Conservation (phyloP, 2,329 filamentous ascomycete species). For the Cordyceps militaris region DNA sequence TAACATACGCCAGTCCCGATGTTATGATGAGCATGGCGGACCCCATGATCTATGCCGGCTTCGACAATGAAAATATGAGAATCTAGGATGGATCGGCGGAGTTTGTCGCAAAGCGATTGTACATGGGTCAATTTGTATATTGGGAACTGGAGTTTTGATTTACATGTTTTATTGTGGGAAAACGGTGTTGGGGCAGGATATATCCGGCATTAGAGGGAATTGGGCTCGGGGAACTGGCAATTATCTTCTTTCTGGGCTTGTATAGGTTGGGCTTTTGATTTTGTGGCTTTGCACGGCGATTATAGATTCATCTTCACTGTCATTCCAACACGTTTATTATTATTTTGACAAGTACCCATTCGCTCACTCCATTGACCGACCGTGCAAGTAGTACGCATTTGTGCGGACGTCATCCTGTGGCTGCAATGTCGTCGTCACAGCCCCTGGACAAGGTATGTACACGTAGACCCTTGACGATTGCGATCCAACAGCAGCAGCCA, state of each 20-base stretch:
- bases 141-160: not conserved
- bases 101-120: not conserved
- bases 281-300: not conserved
- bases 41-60: constrained; percentile 51
- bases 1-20: constrained; percentile 45
- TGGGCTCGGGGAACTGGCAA: not conserved
- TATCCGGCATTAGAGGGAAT: not conserved
- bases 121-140: not conserved
- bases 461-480: not conserved
- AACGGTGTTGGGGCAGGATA: not conserved
- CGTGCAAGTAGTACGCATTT: not conserved
- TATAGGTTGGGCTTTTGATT: not conserved
- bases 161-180: not conserved
- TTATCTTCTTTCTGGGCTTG: not conserved
- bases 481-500: not conserved
- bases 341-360: not conserved
- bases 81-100: constrained; percentile 23
- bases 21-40: constrained; percentile 52
- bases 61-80: constrained; percentile 38
- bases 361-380: too few species aligned
- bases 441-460: too few species aligned
- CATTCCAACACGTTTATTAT: not conserved
- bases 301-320: not conserved
- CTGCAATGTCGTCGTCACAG: not conserved
- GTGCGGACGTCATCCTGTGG: not conserved